phyloP scores from a whole-genome alignment of 306 rosid species.

The Acmispon strigosus region DNA sequence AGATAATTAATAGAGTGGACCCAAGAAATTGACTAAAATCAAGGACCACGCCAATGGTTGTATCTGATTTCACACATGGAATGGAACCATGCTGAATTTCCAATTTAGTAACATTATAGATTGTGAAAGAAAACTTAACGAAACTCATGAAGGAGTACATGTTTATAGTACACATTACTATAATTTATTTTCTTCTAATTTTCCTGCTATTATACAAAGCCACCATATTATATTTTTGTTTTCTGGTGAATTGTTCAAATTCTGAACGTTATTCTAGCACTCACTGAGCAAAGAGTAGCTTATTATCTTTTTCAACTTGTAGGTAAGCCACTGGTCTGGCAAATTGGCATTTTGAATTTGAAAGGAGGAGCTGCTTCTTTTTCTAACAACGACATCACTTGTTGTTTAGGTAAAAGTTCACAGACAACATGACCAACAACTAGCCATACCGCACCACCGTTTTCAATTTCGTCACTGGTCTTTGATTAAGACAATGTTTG shows the following conservation, averaged over 20 bases:
- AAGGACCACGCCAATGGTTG: conserved; percentile 23
- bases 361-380: conserved; percentile 32
- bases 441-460: conserved; percentile 25
- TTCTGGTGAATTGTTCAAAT: background rate
- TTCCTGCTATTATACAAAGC: conserved; percentile 7
- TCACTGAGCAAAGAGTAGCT: background rate
- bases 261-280: conserved; percentile 4
- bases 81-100: too few relatives aligned
- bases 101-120: too few relatives aligned
- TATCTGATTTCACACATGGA: too few relatives aligned
- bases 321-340: background rate
- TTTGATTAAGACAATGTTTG: background rate
- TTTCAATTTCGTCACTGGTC: conserved; percentile 21
- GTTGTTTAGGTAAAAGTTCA: conserved; percentile 53
- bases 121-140: too few relatives aligned
- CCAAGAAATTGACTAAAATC: conserved; percentile 20
- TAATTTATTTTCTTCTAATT: background rate
- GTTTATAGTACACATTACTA: too few relatives aligned
- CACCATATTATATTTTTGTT: background rate
- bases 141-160: too few relatives aligned
- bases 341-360: conserved; percentile 14
- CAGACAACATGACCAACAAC: conserved; percentile 11
- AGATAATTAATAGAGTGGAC: conserved; percentile 25
- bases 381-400: conserved; percentile 60
- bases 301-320: background rate